Base-by-base conservation (phyloP, 2,329 filamentous ascomycete species). In the Colletotrichum costaricense region DNA sequence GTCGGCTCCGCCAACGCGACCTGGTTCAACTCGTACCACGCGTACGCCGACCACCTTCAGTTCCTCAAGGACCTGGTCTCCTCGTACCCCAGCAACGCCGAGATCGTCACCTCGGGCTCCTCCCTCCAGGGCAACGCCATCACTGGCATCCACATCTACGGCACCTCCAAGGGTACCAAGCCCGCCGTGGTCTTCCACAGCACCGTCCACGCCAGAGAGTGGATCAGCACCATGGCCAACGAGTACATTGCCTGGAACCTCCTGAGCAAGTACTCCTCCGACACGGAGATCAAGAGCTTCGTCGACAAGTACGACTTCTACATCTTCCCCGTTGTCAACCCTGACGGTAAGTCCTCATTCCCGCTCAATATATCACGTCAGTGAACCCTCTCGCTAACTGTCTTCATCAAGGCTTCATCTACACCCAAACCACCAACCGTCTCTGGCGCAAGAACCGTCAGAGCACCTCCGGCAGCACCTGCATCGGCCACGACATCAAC, bases 301-400 rank as follows among this genome's bases (percentile, higher is more conserved):
- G 83, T 90, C 62, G 84, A 90, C 79, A 86, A 84, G 63, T 90
- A 88, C 78, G 90, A 92, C 82, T 88, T 89, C 79, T 92, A 89
- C 81, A 87, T 92, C 75, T 83, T 88, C 75, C 86, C 87, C 3
- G 79, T 89, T 42, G 86, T 87, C 49, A 89, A 90, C 76, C 88
- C 88, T 1, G 88, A 89, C 76, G 86, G 84, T 84, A 76, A 72
- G 79, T 62, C 1, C 8, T 28, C 30, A 22, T 14, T 5, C 6
- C 6, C 11, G 1, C 7, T 46, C 19, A 4, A 24, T 26, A 28
- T 46, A 24, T 67, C 3, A 35, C 24, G 4, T 3, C 38, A 30
- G 7, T 5, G 26, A n/a, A 12, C 6, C 5, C 4, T 4, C 5
- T 24, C 33, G 11, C 49, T 64, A 57, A 63, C 58, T 60, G 28